Evolutionary conservation across 2,329 filamentous ascomycete genomes (phyloP), one percentile per base, ranked within the genome.

Genomic region (Sphaerulina vaccinii): DNA sequence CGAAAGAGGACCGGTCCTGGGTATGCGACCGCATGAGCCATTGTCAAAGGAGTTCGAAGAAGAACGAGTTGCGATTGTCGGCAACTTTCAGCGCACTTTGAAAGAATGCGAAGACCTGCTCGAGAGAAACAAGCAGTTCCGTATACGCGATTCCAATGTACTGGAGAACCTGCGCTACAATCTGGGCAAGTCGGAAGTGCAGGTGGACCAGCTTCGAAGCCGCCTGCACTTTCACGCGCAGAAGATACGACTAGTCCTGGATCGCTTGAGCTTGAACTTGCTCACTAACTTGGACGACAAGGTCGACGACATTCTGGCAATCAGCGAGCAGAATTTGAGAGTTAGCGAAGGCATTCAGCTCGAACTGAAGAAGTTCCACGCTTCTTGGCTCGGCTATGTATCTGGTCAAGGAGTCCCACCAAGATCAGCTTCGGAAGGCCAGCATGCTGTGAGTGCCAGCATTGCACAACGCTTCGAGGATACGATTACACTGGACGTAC

Each of bases 161-260:
- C 33, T 56, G 32, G 56, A 61, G 22, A 62, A 60, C 46, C 37
- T 55, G 15, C 48, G 42, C 16, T 60, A 50, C 51, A 46, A 59
- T 35, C 40, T 58, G 11, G 22, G 52, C 11, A 53, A 54, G 32
- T 49, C 58, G 37, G 57, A 62, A 23, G 36, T 43, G 15, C 41
- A 49, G 5, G 54, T 58, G 7, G 56, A 59, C 15, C 49, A 59
- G 2, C 52, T 63, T n/a, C 47, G 61, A 10, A 45, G 43, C 13
- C 55, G 59, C 5, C 33, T 62, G 16, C 57, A 63, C 10, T 58
- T 56, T 16, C 61, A 63, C 33, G 49, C 53, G 2, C 45, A 60
- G 32, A 62, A 62, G 45, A 59, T 63, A 23, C 51, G 48, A 9
- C 52, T 59, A 11, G 55, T 62, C 40, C 41, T 62, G 11, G 57